Conservation (phyloP, 2,329 filamentous ascomycete genomes). For the Cryphonectria nitschkei region DNA sequence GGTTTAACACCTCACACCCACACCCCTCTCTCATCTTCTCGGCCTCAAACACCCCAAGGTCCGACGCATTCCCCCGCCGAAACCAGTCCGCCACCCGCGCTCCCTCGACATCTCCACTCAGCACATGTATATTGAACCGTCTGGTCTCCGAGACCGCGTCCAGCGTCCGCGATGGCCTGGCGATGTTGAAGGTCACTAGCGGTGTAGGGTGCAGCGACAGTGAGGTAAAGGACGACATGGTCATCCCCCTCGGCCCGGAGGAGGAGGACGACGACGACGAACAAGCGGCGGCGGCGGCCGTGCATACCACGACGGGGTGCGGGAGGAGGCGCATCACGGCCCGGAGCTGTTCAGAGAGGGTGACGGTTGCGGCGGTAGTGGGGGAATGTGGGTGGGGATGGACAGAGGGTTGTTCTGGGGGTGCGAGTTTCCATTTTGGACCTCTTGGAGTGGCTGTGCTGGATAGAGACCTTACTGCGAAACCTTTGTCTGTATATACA, state of each 20-base stretch:
- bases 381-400: conserved; percentile 37
- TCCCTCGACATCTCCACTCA: conserved; percentile 51
- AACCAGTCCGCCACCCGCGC: conserved; percentile 57
- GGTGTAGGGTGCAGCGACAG: conserved; percentile 56
- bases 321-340: conserved; percentile 57
- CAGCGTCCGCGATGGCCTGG: conserved; percentile 58
- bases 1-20: conserved; percentile 33
- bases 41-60: conserved; percentile 42
- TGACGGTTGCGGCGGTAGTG: background rate
- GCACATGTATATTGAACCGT: conserved; percentile 59
- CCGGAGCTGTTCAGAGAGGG: conserved; percentile 52
- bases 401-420: conserved; percentile 37
- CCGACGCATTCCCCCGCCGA: conserved; percentile 50
- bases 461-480: conserved; percentile 8
- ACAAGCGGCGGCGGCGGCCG: conserved; percentile 40
- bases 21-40: conserved; percentile 35
- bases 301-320: conserved; percentile 61
- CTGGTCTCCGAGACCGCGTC: conserved; percentile 51
- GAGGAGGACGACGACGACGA: background rate
- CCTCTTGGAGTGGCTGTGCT: background rate
- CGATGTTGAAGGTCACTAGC: conserved; percentile 61
- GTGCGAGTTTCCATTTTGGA: background rate
- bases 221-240: conserved; percentile 63
- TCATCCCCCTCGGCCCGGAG: conserved; percentile 51
- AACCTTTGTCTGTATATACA: background rate